Evolutionary conservation across 2,329 filamentous ascomycete species (phyloP).

Genomic region (Aspergillus vadensis): DNA sequence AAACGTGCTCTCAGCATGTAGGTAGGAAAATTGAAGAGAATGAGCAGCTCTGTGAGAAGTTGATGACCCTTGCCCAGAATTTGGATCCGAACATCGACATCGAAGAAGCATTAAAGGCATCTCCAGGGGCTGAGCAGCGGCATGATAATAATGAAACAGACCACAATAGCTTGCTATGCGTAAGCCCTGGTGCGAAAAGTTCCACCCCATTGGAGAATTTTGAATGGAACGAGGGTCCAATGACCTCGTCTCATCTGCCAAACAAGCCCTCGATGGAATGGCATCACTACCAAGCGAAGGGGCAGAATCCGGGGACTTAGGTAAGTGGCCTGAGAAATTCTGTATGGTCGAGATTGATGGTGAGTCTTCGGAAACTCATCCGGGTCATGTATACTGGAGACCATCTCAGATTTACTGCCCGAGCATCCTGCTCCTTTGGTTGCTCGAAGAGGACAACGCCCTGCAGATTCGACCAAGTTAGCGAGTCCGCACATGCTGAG

Average conservation of each 20-base stretch:
- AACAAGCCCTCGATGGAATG: slow-evolving; percentile 19
- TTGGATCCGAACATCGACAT: slow-evolving; percentile 21
- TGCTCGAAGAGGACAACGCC: background rate
- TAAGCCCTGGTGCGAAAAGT: slow-evolving; percentile 1
- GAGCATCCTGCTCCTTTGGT: background rate
- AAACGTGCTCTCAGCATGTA: background rate
- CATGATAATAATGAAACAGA: background rate
- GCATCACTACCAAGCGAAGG: slow-evolving; percentile 14
- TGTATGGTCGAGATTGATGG: background rate
- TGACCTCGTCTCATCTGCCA: slow-evolving; percentile 4
- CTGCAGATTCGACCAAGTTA: background rate
- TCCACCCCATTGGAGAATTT: slow-evolving; percentile 5
- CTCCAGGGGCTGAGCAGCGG: background rate
- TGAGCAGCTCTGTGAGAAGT: slow-evolving; percentile 15
- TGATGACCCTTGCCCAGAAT: slow-evolving; percentile 10
- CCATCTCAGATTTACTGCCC: slow-evolving; percentile 18
- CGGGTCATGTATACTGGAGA: slow-evolving; percentile 17
- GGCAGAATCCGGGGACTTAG: slow-evolving; percentile 19
- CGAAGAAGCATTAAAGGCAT: slow-evolving; percentile 13
- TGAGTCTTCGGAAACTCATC: slow-evolving; percentile 16
- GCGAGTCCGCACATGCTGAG: slow-evolving; percentile 3
- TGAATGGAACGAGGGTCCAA: slow-evolving; percentile 20
- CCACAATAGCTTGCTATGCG: background rate
- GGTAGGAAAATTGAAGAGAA: slow-evolving; percentile 19
- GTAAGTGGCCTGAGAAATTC: background rate